Percentiles rank a stretch among this genome's conserved stretches.
phyloP scores from a whole-genome alignment of 345 rosid species.

The Populus tremula region DNA sequence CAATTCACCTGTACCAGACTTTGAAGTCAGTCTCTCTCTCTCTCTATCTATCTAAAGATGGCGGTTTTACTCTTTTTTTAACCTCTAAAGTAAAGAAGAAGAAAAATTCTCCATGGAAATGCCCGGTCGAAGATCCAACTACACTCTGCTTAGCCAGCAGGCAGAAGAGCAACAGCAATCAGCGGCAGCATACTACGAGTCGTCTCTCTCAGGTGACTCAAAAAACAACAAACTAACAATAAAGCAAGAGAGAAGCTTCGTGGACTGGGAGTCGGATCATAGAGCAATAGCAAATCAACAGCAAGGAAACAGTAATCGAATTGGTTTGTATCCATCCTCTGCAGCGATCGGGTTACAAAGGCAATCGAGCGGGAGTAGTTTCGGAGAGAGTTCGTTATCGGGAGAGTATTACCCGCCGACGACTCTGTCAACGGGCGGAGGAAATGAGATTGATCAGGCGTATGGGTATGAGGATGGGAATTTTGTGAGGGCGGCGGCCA shows the following conservation, averaged over 20 bases:
- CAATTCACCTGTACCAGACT: constrained; percentile 21
- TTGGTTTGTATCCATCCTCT: constrained; percentile 42
- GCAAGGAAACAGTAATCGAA: constrained; percentile 41
- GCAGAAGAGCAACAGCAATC: constrained; percentile 66
- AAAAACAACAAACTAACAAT: constrained; percentile 27
- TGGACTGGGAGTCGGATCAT: constrained; percentile 32
- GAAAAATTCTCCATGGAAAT: constrained; percentile 55
- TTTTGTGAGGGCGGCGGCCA: constrained; percentile 36
- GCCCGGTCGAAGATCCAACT: constrained; percentile 84
- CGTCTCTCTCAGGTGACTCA: constrained; percentile 60
- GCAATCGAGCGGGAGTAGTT: constrained; percentile 97
- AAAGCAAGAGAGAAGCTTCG: constrained; percentile 42
- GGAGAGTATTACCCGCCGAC: constrained; percentile 78
- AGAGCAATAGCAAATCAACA: constrained; percentile 24
- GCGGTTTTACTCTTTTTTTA: constrained; percentile 17
- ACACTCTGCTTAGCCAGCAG: constrained; percentile 71
- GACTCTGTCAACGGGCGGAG: constrained; percentile 54
- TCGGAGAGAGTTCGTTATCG: constrained; percentile 89
- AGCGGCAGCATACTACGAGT: constrained; percentile 51
- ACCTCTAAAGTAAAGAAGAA: background rate
- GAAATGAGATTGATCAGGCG: constrained; percentile 59
- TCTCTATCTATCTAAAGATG: constrained; percentile 13
- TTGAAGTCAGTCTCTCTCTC: background rate
- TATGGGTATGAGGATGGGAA: constrained; percentile 60
- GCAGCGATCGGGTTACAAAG: constrained; percentile 71